These are phyloP conservation scores for Apiotrichum montevideense DNA, from an alignment of 1,284 basidiomycete species.

Conservation along the genomic window DNA sequence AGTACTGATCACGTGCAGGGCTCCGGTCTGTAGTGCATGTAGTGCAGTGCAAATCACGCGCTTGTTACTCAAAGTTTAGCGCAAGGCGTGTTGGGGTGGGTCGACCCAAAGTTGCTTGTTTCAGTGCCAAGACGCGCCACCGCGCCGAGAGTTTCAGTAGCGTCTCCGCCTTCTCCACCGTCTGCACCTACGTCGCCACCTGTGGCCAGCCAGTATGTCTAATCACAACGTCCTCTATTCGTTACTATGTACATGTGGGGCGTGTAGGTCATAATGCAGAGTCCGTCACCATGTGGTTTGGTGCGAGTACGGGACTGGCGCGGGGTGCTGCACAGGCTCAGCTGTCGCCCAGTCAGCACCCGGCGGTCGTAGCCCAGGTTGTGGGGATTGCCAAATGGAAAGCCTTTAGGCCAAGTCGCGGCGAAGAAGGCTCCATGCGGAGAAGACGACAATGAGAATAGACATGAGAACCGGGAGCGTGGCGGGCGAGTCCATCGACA, in stretches of 20 bases:
- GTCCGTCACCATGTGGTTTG: not conserved
- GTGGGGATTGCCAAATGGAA: not conserved
- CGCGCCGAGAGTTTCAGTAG: too few species aligned
- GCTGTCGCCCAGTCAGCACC: not conserved
- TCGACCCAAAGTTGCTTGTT: too few species aligned
- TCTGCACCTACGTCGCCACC: too few species aligned
- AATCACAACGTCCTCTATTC: not conserved
- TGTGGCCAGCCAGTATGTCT: too few species aligned
- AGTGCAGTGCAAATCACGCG: too few species aligned
- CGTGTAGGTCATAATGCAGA: conserved; percentile 4
- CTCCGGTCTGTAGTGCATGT: too few species aligned
- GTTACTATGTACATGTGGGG: conserved; percentile 1
- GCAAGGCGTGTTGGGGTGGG: too few species aligned
- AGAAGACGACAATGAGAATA: conserved; percentile 63
- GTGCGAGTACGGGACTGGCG: not conserved
- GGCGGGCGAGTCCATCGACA: conserved; percentile 55
- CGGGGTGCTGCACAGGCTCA: not conserved
- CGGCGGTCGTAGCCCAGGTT: not conserved
- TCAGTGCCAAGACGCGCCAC: too few species aligned
- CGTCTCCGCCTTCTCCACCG: too few species aligned
- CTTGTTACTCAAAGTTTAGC: too few species aligned
- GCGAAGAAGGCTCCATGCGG: conserved; percentile 61
- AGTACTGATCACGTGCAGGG: too few species aligned
- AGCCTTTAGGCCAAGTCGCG: conserved; percentile 32
- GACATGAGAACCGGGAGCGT: conserved; percentile 62